Conservation (phyloP, 2,329 filamentous ascomycete species). For the Tolypocladium nubicola region DNA sequence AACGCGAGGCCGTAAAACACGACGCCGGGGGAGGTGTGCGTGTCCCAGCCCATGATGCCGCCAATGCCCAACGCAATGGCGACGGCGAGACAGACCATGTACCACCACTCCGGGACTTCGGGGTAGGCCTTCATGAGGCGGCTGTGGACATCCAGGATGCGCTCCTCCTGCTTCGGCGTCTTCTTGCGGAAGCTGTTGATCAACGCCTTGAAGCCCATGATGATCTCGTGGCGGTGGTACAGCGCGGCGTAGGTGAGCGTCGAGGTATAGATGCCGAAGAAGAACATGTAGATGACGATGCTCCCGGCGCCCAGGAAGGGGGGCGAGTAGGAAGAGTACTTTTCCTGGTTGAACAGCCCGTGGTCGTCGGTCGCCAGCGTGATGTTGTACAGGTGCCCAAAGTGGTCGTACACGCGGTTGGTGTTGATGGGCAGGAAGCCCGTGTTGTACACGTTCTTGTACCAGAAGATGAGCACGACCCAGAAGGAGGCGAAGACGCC, state of each 20-base stretch:
- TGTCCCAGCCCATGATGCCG: constrained; percentile 37
- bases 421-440: constrained; percentile 43
- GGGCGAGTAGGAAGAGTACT: constrained; percentile 40
- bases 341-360: constrained; percentile 32
- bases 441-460: constrained; percentile 45
- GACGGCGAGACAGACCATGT: constrained; percentile 27
- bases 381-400: constrained; percentile 35
- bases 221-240: constrained; percentile 41
- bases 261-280: constrained; percentile 44
- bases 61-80: constrained; percentile 35
- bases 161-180: constrained; percentile 19
- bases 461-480: constrained; percentile 47
- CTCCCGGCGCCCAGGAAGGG: constrained; percentile 40
- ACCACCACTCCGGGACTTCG: constrained; percentile 47
- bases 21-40: constrained; percentile 38
- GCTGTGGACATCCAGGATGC: constrained; percentile 35
- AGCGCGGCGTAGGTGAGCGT: constrained; percentile 38
- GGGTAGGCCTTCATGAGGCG: constrained; percentile 35
- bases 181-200: constrained; percentile 33
- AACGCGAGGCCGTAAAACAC: constrained; percentile 40
- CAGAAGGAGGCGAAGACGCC: constrained; percentile 45
- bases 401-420: constrained; percentile 40
- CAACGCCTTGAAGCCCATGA: constrained; percentile 36
- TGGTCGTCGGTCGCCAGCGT: constrained; percentile 27
- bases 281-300: constrained; percentile 41